These are phyloP conservation scores for Cardamine resedifolia DNA, from an alignment of 345 rosid species.

Conservation along the genomic window DNA sequence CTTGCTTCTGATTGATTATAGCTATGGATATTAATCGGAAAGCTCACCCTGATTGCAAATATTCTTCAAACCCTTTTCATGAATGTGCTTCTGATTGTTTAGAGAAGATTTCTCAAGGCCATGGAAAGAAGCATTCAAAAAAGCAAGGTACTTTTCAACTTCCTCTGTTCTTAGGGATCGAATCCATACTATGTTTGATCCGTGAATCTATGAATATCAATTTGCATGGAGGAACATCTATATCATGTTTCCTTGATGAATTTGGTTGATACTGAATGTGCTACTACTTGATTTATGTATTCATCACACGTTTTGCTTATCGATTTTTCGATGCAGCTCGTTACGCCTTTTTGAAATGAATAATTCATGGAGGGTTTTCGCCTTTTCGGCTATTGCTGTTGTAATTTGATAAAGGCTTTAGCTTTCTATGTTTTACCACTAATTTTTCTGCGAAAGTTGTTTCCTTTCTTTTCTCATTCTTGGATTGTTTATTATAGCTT, in stretches of 20 bases:
- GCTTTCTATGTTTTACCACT: background rate
- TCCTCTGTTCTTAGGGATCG: background rate
- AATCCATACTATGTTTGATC: background rate
- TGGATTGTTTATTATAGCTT: constrained; percentile 44
- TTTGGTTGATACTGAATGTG: background rate
- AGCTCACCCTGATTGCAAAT: constrained; percentile 35
- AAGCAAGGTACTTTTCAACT: constrained; percentile 34
- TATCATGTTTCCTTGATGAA: constrained; percentile 6
- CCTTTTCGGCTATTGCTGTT: background rate
- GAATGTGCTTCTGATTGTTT: constrained; percentile 41
- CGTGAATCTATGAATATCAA: background rate
- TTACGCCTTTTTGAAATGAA: background rate
- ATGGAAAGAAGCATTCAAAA: constrained; percentile 37
- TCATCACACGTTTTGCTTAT: background rate
- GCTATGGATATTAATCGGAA: constrained; percentile 29
- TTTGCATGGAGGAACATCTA: background rate
- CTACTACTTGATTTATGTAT: background rate
- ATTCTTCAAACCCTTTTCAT: constrained; percentile 34
- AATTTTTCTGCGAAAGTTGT: background rate
- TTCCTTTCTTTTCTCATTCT: constrained; percentile 8
- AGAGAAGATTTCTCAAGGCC: constrained; percentile 37
- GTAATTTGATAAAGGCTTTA: background rate
- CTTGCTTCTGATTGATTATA: constrained; percentile 13
- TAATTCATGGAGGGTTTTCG: too few relatives aligned
- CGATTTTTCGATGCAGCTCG: background rate